These are phyloP conservation scores for Colletotrichum musicola DNA, from an alignment of 2,329 filamentous ascomycete genomes.

Conservation along the genomic window DNA sequence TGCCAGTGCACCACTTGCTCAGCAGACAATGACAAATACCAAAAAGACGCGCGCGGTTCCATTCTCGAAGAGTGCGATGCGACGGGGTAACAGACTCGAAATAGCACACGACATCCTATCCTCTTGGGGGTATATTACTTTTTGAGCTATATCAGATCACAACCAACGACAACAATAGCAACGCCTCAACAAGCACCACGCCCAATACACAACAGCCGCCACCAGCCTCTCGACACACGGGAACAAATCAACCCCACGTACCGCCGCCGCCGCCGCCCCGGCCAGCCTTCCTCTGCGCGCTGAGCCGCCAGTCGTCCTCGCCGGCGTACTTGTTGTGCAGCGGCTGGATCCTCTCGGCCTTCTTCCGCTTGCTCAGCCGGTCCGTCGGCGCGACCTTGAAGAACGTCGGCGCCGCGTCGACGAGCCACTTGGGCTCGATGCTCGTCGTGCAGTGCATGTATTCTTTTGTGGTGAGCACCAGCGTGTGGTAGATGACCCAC, in stretches of 20 bases:
- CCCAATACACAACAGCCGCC: background rate
- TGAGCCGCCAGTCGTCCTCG: conserved; percentile 95
- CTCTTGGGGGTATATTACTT: conserved; percentile 1
- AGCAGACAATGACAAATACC: background rate
- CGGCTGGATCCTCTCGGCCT: conserved; percentile 94
- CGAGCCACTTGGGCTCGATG: conserved; percentile 94
- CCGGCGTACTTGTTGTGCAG: conserved; percentile 92
- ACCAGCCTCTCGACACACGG: too few relatives aligned
- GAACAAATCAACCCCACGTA: conserved; percentile 80
- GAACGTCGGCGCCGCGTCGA: conserved; percentile 97
- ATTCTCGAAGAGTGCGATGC: background rate
- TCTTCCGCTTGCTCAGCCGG: conserved; percentile 88
- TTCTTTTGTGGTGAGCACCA: conserved; percentile 95
- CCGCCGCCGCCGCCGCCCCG: conserved; percentile 87
- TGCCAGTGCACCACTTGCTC: too few relatives aligned
- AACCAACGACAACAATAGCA: conserved; percentile 2
- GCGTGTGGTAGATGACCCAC: conserved; percentile 92
- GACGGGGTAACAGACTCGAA: background rate
- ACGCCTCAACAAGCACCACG: background rate
- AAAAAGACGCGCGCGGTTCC: too few relatives aligned
- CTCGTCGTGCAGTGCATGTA: conserved; percentile 96
- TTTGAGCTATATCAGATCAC: background rate
- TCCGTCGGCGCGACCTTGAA: conserved; percentile 97
- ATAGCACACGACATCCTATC: background rate
- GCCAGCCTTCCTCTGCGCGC: conserved; percentile 86